phyloP scores from a whole-genome alignment of 768 basidiomycete species.

The Suillus plorans region DNA sequence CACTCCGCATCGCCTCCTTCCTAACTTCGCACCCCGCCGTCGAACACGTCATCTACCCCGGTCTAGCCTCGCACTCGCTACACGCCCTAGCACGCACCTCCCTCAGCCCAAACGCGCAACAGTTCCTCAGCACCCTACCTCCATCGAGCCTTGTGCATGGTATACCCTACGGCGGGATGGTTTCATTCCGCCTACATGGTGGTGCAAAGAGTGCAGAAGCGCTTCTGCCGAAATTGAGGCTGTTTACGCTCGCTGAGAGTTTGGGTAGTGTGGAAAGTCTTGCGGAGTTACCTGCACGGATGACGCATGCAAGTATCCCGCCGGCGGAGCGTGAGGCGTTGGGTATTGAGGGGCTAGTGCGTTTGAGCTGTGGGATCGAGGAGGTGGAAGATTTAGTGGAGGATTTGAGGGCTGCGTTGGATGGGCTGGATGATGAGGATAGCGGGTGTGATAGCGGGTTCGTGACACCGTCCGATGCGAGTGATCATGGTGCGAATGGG shows the following conservation, averaged over 20 bases:
- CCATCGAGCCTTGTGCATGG: constrained; percentile 22
- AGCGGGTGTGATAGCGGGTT: not conserved
- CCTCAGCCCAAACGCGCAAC: constrained; percentile 66
- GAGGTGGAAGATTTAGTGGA: constrained; percentile 78
- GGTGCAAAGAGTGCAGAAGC: constrained; percentile 53
- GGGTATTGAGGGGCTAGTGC: constrained; percentile 78
- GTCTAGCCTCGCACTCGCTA: constrained; percentile 64
- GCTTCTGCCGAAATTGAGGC: constrained; percentile 62
- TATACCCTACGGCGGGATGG: constrained; percentile 83
- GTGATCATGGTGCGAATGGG: not conserved
- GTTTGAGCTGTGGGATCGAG: constrained; percentile 90
- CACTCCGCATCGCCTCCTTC: constrained; percentile 67
- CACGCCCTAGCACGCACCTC: constrained; percentile 62
- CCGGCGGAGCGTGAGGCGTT: constrained; percentile 61
- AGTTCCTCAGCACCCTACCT: constrained; percentile 51
- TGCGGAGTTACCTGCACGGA: constrained; percentile 81
- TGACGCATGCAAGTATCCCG: constrained; percentile 86
- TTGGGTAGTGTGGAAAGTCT: constrained; percentile 92
- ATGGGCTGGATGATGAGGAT: constrained; percentile 53
- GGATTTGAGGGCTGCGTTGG: constrained; percentile 40
- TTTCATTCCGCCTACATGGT: constrained; percentile 65
- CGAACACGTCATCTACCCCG: constrained; percentile 84
- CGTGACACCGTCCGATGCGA: not conserved
- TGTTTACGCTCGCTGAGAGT: constrained; percentile 85
- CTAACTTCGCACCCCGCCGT: constrained; percentile 59